Base-by-base conservation (phyloP, 2,329 filamentous ascomycete genomes). In the Endoconidiophora laricicola region DNA sequence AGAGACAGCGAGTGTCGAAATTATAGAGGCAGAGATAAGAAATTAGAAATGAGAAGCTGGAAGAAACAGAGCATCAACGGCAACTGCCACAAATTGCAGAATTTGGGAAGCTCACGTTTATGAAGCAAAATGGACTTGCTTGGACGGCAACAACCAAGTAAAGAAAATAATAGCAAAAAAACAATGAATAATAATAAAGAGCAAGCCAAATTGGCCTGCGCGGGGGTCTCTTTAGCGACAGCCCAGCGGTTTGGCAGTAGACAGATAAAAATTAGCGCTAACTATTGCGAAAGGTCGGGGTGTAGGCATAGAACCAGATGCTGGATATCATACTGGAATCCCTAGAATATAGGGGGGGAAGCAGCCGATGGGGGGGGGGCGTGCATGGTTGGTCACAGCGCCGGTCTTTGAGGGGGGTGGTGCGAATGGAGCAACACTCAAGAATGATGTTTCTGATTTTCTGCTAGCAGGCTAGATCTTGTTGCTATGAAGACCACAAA, bases 231-330 rank as follows among this genome's bases (percentile, higher is more conserved):
- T 18, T 45, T 45, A 26, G 43, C 23, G 23, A 16, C 6, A 24
- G 41, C 18, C 16, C n/a, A 9, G 29, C 24, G 12, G 26, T n/a
- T 45, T 24, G 23, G 23, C 29, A n/a, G 12, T 23, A 45, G 4
- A 45, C 10, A 45, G 14, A 45, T 29, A 44, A 44, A 18, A 39
- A 24, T 12, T 37, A 29, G 44, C 44, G 33, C 20, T 46, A 20
- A 29, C 22, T 23, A 46, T 46, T 46, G 18, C 16, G 22, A 36
- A 46, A 46, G 44, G 44, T 29, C 38, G 29, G 29, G 44, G 44
- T 46, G 44, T 46, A 18, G 26, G 16, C 44, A 46, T 46, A n/a
- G 38, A 46, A 44, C 9, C 7, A 33, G 7, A 12, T 33, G 29
- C 29, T 33, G 29, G 29, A 12, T 3, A 12, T 33, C 12, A 33